These are phyloP conservation scores for Rubroshorea leprosula DNA, from an alignment of 345 rosid genomes.

Conservation along the genomic window DNA sequence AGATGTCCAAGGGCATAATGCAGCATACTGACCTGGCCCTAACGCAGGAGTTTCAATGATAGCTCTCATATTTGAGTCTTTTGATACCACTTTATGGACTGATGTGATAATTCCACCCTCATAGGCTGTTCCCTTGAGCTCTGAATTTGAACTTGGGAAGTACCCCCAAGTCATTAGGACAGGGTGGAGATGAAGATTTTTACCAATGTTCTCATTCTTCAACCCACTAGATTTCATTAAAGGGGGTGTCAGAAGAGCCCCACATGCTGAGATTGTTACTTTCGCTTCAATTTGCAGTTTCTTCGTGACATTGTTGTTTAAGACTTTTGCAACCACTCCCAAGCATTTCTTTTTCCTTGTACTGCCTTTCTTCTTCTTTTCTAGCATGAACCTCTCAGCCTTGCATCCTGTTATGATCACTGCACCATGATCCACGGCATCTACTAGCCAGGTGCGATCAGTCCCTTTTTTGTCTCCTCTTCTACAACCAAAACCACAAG, in stretches of 20 bases:
- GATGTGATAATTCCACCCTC: constrained; percentile 70
- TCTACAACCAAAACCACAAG: constrained; percentile 76
- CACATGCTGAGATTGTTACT: constrained; percentile 74
- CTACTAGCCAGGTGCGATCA: constrained; percentile 76
- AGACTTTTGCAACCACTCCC: constrained; percentile 53
- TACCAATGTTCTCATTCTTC: constrained; percentile 62
- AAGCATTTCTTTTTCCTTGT: constrained; percentile 52
- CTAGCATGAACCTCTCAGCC: constrained; percentile 60
- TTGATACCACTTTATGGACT: constrained; percentile 35
- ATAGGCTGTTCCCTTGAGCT: constrained; percentile 36
- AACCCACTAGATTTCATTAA: constrained; percentile 75
- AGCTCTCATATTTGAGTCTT: constrained; percentile 37
- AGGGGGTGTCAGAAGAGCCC: constrained; percentile 79
- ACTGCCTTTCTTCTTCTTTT: constrained; percentile 23
- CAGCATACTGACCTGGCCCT: constrained; percentile 41
- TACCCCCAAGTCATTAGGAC: constrained; percentile 86
- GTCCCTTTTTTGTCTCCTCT: constrained; percentile 83
- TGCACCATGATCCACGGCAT: constrained; percentile 60
- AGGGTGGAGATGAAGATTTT: constrained; percentile 80
- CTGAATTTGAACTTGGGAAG: constrained; percentile 61
- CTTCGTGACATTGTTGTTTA: constrained; percentile 31
- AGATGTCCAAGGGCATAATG: constrained; percentile 44
- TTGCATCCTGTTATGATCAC: constrained; percentile 79
- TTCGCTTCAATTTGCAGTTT: constrained; percentile 64
- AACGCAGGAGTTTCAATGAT: constrained; percentile 51